Percentiles rank a stretch among this genome's conserved stretches.
Evolutionary conservation across 805 yeast genomes (phyloP).

Genomic region (Candida insectalens): DNA sequence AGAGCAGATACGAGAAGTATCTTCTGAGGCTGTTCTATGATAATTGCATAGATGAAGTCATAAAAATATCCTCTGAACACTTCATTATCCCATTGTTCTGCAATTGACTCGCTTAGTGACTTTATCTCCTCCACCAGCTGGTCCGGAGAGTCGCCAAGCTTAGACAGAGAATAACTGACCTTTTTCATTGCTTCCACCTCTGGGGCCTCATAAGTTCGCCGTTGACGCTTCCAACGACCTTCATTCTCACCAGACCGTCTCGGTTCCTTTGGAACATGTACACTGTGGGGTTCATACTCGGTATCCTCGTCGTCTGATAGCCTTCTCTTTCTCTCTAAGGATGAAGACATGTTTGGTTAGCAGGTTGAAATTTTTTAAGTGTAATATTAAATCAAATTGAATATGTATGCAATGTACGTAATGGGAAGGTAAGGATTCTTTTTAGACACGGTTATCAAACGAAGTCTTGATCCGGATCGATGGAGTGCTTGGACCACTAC

Average conservation of each 20-base stretch:
- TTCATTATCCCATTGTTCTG: conserved; percentile 42
- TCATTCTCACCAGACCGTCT: not conserved
- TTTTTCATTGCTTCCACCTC: conserved; percentile 32
- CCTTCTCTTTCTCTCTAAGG: too few relatives aligned
- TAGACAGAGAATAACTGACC: conserved; percentile 40
- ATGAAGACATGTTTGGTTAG: too few relatives aligned
- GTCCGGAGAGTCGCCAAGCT: conserved; percentile 43
- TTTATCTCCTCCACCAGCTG: conserved; percentile 33
- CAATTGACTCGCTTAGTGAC: conserved; percentile 38
- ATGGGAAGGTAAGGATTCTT: too few relatives aligned
- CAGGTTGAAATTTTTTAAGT: too few relatives aligned
- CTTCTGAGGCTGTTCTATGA: conserved; percentile 88
- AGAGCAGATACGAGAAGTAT: conserved; percentile 61
- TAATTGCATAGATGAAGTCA: conserved; percentile 56
- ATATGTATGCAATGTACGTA: too few relatives aligned
- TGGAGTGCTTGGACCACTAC: conserved; percentile 8
- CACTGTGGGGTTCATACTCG: conserved; percentile 1
- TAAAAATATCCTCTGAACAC: conserved; percentile 50
- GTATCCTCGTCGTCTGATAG: not conserved
- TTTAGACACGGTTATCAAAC: conserved; percentile 4
- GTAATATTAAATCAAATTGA: too few relatives aligned
- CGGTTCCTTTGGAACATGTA: not conserved
- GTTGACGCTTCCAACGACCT: not conserved
- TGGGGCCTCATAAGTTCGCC: conserved; percentile 6
- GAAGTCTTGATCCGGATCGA: conserved; percentile 10